Conservation (phyloP, 2,329 filamentous ascomycete species). For the Botrytis pseudocinerea region DNA sequence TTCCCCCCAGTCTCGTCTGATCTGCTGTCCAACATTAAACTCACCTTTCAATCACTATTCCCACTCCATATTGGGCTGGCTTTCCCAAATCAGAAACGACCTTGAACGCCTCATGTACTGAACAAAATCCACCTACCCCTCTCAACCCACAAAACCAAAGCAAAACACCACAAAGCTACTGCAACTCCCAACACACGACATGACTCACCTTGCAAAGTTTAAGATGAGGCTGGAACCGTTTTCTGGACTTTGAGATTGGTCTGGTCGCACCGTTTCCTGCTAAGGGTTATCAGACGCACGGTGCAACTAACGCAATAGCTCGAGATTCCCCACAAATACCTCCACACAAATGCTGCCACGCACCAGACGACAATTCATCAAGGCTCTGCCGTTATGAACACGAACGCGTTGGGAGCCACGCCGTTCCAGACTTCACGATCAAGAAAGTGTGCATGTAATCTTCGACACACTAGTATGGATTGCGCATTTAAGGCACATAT, state of each 20-base stretch:
- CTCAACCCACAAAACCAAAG: neutral
- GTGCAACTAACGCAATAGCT: neutral
- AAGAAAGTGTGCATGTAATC: neutral
- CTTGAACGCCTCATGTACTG: neutral
- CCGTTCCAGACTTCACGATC: neutral
- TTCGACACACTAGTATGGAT: neutral
- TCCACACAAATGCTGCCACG: constrained; percentile 5
- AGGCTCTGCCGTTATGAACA: neutral
- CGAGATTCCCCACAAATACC: neutral
- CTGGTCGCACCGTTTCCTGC: neutral
- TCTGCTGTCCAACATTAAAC: neutral
- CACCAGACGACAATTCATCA: neutral
- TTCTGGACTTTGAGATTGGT: neutral
- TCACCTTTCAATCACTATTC: neutral
- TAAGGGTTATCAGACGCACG: neutral
- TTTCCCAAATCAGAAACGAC: no score
- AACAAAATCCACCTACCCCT: neutral
- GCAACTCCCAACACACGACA: neutral
- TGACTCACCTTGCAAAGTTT: neutral
- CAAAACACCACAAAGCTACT: neutral
- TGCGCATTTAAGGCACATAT: neutral
- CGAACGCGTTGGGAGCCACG: neutral
- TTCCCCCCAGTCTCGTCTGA: no score
- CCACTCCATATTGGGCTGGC: neutral
- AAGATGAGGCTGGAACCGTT: neutral